These are phyloP conservation scores for Penicillium soppii DNA, from an alignment of 495 filamentous ascomycete genomes.

Conservation along the genomic window DNA sequence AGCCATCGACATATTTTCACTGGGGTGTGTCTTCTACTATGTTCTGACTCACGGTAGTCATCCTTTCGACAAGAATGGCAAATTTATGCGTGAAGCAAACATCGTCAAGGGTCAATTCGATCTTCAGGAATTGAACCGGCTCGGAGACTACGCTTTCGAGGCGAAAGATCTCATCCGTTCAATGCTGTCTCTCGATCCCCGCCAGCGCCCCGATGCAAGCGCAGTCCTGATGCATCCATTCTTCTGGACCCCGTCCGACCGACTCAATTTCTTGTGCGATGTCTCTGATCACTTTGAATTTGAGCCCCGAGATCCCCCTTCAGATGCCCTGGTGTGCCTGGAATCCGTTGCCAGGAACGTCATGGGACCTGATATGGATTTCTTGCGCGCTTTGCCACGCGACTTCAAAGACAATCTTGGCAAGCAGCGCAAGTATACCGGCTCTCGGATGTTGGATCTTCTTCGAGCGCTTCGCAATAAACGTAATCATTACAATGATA, in stretches of 20 bases:
- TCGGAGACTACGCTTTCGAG: slow-evolving; percentile 82
- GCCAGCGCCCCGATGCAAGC: slow-evolving; percentile 65
- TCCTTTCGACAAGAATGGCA: slow-evolving; percentile 89
- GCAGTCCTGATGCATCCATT: slow-evolving; percentile 89
- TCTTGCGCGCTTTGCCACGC: slow-evolving; percentile 70
- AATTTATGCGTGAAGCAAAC: slow-evolving; percentile 94
- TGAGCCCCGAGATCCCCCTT: slow-evolving; percentile 78
- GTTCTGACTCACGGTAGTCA: slow-evolving; percentile 89
- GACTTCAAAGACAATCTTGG: slow-evolving; percentile 83
- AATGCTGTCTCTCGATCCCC: slow-evolving; percentile 78
- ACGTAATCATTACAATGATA: slow-evolving; percentile 89
- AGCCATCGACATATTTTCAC: slow-evolving; percentile 93
- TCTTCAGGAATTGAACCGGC: slow-evolving; percentile 64
- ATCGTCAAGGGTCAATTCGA: slow-evolving; percentile 84
- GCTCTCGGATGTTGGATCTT: slow-evolving; percentile 77
- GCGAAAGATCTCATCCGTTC: slow-evolving; percentile 79
- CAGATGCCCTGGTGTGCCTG: slow-evolving; percentile 60
- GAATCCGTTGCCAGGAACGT: slow-evolving; percentile 55
- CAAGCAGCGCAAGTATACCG: slow-evolving; percentile 95
- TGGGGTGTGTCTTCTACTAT: slow-evolving; percentile 96
- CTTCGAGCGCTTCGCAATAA: slow-evolving; percentile 93
- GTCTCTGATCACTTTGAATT: slow-evolving; percentile 94
- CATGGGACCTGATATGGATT: slow-evolving; percentile 65
- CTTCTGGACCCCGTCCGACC: slow-evolving; percentile 88
- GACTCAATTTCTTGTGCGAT: slow-evolving; percentile 86